Conservation (phyloP, 2,329 filamentous ascomycete genomes). For the Hirsutella rhossiliensis region DNA sequence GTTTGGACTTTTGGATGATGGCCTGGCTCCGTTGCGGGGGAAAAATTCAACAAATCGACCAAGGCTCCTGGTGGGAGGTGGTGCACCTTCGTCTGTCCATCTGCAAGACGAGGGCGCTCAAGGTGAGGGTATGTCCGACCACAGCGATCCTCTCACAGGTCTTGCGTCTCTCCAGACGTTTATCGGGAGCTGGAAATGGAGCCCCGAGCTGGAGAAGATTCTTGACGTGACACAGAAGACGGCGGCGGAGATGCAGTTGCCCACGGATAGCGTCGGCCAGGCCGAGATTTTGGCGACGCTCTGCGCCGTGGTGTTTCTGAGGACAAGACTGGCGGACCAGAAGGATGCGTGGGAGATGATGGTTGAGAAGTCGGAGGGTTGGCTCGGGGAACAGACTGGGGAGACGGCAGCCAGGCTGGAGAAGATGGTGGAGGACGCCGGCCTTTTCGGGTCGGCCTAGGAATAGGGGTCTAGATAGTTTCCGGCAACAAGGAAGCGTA, state of each 20-base stretch:
- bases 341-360: slow-evolving; percentile 53
- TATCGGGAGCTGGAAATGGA: slow-evolving; percentile 19
- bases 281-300: slow-evolving; percentile 14
- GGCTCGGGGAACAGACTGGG: slow-evolving; percentile 23
- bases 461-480: background rate
- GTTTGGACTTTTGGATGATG: too few species aligned
- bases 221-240: slow-evolving; percentile 10
- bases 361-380: slow-evolving; percentile 44
- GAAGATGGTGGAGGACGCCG: slow-evolving; percentile 4
- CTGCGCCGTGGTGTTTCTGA: slow-evolving; percentile 24
- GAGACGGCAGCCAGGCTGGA: slow-evolving; percentile 7
- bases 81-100: background rate
- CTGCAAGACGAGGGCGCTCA: background rate
- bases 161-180: slow-evolving; percentile 41
- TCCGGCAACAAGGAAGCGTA: background rate
- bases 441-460: background rate
- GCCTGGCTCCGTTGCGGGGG: too few species aligned
- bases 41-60: too few species aligned
- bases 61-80: too few species aligned
- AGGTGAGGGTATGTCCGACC: background rate
- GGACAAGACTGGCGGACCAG: slow-evolving; percentile 27
- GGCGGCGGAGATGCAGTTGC: slow-evolving; percentile 1
- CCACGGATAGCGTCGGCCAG: slow-evolving; percentile 1
- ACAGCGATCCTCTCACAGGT: background rate
- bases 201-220: slow-evolving; percentile 11